Base-by-base conservation (phyloP, 2,329 filamentous ascomycete genomes). In the Didymella pomorum region DNA sequence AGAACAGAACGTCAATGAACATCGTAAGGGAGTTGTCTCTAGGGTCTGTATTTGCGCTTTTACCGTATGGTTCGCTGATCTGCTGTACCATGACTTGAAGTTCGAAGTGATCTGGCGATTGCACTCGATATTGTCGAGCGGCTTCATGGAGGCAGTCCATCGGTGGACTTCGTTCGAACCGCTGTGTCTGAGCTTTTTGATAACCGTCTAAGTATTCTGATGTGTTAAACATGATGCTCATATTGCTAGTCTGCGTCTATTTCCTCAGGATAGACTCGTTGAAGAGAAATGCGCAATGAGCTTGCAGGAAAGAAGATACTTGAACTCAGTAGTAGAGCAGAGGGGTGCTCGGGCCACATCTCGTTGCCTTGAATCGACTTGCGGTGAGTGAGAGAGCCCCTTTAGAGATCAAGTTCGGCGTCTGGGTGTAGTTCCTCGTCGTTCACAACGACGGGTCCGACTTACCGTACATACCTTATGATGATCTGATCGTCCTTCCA, bases 91-190 rank as follows among this genome's bases (percentile, higher is more conserved):
- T 37, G 20, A 58, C 12, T 4, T 16, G 23, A 8, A 58, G 49
- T 14, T 49, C 49, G 11, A 52, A 52, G 14, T 48, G 48, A 7
- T 21, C 28, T 4, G 48, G 43, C 6, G 48, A 52, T 21, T 44
- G 49, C 1, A 44, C 20, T 26, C 37, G 37, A 20, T 52, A 58
- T 12, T 35, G 16, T 12, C n/a, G 23, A 3, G 49, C 20, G 2
- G 10, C 43, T 31, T 39, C 31, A 1, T 50, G 44, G 7, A 58
- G 35, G 6, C 3, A 16, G 3, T n/a, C 3, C 23, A 58, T 52
- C 0, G 28, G 20, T 16, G 21, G 16, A 21, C 14, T 14, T 16
- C 29, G 37, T 2, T 42, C 6, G n/a, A 2, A 7, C 10, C 3
- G 39, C 12, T 28, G 3, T 33, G 11, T 10, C 20, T 44, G 20